phyloP scores from a whole-genome alignment of 768 basidiomycete species.

The Suillus placidus region DNA sequence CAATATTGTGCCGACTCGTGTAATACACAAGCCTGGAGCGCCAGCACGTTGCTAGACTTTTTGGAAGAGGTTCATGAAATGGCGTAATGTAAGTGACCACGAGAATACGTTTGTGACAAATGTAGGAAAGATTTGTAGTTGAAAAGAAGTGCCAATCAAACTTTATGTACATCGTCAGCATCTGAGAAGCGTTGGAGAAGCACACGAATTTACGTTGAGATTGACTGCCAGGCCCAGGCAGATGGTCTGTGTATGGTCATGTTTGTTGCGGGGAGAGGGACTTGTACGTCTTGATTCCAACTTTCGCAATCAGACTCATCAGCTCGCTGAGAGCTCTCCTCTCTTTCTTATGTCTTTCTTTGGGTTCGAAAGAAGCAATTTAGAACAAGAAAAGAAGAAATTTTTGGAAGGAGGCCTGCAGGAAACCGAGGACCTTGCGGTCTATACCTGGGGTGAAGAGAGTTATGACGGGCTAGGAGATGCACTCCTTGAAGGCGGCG shows the following conservation, averaged over 20 bases:
- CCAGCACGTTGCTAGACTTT: constrained; percentile 90
- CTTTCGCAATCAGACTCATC: constrained; percentile 10
- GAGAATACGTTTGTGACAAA: constrained; percentile 3
- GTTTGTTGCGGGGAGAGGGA: constrained; percentile 17
- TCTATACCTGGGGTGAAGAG: constrained; percentile 92
- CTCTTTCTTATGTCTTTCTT: constrained; percentile 74
- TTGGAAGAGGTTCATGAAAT: constrained; percentile 69
- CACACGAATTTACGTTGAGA: not conserved
- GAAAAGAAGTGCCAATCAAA: not conserved
- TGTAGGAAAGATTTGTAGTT: constrained; percentile 21
- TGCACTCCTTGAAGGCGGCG: constrained; percentile 83
- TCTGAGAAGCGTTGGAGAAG: constrained; percentile 4
- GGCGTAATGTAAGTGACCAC: constrained; percentile 7
- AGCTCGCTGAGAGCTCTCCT: constrained; percentile 10
- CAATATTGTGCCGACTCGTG: constrained; percentile 86
- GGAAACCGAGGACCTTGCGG: constrained; percentile 80
- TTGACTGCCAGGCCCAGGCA: not conserved
- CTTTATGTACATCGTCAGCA: not conserved
- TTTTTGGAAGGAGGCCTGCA: constrained; percentile 52
- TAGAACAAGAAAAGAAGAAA: constrained; percentile 66
- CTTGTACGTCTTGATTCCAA: constrained; percentile 4
- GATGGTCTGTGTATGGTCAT: constrained; percentile 18
- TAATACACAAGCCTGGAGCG: constrained; percentile 94
- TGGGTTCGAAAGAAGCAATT: constrained; percentile 63
- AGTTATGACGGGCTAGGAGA: constrained; percentile 90